Base-by-base conservation (phyloP, 169 alveolate species). In the Plasmodium berghei region DNA sequence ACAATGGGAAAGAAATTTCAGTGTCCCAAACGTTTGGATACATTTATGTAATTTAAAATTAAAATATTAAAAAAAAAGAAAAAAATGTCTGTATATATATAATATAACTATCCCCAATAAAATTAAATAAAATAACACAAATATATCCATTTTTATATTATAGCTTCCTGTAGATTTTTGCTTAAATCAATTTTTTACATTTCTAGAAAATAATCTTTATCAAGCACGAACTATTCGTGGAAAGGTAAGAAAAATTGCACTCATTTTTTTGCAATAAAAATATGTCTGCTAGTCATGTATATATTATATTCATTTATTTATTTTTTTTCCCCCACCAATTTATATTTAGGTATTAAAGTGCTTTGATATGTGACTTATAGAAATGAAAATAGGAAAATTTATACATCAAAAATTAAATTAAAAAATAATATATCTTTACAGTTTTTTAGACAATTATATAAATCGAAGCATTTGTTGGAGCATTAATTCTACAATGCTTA, bases 11-110 rank as follows among this genome's bases (percentile, higher is more conserved):
- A 70, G 46, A 14, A 14, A 58, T 86, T 22, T 49, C 64, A n/a
- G 70, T 86, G 64, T 86, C 87, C 9, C 64, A 73, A n/a, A 59
- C 91, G n/a, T 86, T 70, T 71, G 91, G 91, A 26, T 59, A 24
- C 16, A 86, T 86, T 45, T 71, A 86, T 56, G 91, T 86, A 86
- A 86, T 16, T 26, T n/a, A 61, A 20, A 61, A 18, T 16, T 22
- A 9, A 22, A 70, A 18, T 2, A 48, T 26, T 26, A 22, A 70
- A 46, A 45, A n/a, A 16, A 59, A 59, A 61, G 16, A 28, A 42
- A 28, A 16, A n/a, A 56, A 56, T 56, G 12, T 12, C 55, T 16
- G 1, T 10, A n/a, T 14, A 14, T 40, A 16, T 61, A 66, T 45
- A 12, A 28, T 22, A 6, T 49, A 49, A n/a, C 12, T 4, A 28